Percentiles rank a stretch among this genome's conserved stretches.
These are phyloP conservation scores for Candida multigemmis DNA, from an alignment of 805 yeast species.

Conservation along the genomic window DNA sequence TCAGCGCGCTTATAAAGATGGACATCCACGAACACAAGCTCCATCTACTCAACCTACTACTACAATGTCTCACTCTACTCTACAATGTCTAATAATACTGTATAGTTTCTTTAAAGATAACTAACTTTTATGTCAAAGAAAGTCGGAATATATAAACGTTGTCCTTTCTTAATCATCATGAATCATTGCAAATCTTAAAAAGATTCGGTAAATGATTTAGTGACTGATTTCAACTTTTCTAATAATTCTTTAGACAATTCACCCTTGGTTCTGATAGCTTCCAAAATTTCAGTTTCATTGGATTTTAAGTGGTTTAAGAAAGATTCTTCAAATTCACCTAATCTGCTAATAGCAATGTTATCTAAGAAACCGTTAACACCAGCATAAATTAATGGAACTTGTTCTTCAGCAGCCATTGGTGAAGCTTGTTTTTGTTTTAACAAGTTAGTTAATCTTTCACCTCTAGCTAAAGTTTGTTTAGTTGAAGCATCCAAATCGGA, in stretches of 20 bases:
- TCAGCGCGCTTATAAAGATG: too few relatives aligned
- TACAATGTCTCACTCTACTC: too few relatives aligned
- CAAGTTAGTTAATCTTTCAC: conserved; percentile 99
- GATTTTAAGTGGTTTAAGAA: conserved; percentile 90
- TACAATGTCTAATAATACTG: too few relatives aligned
- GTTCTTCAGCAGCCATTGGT: conserved; percentile 98
- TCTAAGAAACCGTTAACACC: conserved; percentile 99
- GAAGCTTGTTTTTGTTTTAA: conserved; percentile 95
- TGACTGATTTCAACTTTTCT: conserved; percentile 80
- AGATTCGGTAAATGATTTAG: conserved; percentile 89
- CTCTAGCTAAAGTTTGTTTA: conserved; percentile 97
- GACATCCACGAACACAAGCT: too few relatives aligned
- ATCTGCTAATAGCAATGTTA: conserved; percentile 70
- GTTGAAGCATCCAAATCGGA: conserved; percentile 99
- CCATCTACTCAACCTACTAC: too few relatives aligned
- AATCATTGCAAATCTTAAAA: conserved; percentile 35
- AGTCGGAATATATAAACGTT: too few relatives aligned
- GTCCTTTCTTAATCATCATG: too few relatives aligned
- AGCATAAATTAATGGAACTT: conserved; percentile 96
- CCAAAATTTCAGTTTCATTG: conserved; percentile 76
- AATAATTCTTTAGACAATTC: conserved; percentile 81
- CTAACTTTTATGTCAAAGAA: too few relatives aligned
- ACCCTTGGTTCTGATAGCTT: conserved; percentile 82
- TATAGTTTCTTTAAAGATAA: too few relatives aligned
- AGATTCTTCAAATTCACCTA: conserved; percentile 85